Evolutionary conservation across 805 yeast species (phyloP).

Genomic region (Candida vartiovaarae): DNA sequence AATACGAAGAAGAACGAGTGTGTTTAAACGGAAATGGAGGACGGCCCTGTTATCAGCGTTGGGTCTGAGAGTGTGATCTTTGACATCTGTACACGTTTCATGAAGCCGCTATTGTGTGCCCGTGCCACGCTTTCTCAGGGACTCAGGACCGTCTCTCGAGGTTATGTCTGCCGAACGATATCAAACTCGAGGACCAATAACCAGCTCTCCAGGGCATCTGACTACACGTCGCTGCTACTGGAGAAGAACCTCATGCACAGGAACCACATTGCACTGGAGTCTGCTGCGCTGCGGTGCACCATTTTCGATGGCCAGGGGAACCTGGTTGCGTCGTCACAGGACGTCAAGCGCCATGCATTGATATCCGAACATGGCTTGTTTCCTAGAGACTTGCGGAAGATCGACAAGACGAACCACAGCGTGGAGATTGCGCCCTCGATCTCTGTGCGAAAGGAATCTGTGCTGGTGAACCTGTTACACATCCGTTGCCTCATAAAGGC

Average conservation of each 20-base stretch:
- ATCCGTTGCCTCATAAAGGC: conserved; percentile 71
- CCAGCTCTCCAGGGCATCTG: conserved; percentile 2
- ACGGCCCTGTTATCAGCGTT: too few relatives aligned
- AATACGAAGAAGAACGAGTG: too few relatives aligned
- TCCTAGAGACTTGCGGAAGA: conserved; percentile 86
- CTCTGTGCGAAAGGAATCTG: conserved; percentile 64
- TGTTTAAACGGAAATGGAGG: too few relatives aligned
- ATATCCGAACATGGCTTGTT: conserved; percentile 68
- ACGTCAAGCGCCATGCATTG: conserved; percentile 66
- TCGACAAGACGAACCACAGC: conserved; percentile 52
- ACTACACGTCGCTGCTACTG: conserved; percentile 25
- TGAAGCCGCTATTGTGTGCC: background rate
- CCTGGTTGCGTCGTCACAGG: conserved; percentile 61
- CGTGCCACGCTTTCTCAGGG: background rate
- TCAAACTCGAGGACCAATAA: background rate
- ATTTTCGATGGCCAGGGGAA: conserved; percentile 67
- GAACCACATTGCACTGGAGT: conserved; percentile 27
- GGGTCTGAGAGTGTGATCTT: too few relatives aligned
- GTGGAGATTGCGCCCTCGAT: conserved; percentile 79
- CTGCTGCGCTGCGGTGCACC: conserved; percentile 62
- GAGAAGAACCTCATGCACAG: conserved; percentile 33
- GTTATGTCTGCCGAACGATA: too few relatives aligned
- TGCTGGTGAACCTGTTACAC: conserved; percentile 67
- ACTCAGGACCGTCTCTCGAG: background rate
- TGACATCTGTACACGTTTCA: too few relatives aligned